These are phyloP conservation scores for Agapanthus africanus DNA, from an alignment of 106 monocot genomes.

Conservation along the genomic window DNA sequence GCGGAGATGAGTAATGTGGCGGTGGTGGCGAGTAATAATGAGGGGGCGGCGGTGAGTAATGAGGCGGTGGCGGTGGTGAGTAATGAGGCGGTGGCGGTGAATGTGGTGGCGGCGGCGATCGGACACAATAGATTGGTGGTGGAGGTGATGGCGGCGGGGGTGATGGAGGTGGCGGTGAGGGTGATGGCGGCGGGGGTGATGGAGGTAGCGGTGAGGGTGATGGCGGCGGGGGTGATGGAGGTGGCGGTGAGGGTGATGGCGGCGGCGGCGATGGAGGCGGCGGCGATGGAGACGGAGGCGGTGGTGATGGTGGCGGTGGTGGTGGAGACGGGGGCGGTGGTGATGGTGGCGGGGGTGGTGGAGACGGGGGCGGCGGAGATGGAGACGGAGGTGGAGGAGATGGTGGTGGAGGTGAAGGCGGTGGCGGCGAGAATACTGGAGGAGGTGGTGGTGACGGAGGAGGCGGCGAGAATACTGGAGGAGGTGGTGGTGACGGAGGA, in stretches of 20 bases:
- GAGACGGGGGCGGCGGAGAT: slow-evolving; percentile 13
- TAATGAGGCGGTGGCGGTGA: slow-evolving; percentile 16
- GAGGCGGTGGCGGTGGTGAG: too few relatives aligned
- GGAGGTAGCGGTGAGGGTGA: background rate
- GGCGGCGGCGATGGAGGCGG: background rate
- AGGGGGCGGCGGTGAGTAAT: too few relatives aligned
- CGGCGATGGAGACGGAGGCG: too few relatives aligned
- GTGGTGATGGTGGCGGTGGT: slow-evolving; percentile 5
- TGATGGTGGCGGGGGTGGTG: slow-evolving; percentile 1
- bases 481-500: background rate
- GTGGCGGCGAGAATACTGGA: background rate
- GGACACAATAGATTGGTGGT: background rate
- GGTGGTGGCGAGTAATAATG: too few relatives aligned
- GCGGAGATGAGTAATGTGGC: background rate
- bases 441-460: slow-evolving; percentile 1
- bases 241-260: background rate
- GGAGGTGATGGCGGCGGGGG: slow-evolving; percentile 1
- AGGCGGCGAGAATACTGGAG: slow-evolving; percentile 10
- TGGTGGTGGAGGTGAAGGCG: background rate
- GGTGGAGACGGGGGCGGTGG: slow-evolving; percentile 8
- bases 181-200: too few relatives aligned
- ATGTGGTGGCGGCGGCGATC: slow-evolving; percentile 2
- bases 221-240: too few relatives aligned
- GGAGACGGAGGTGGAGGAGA: slow-evolving; percentile 7
- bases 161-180: slow-evolving; percentile 3